Percentiles rank a stretch among this genome's conserved stretches.
phyloP scores from a whole-genome alignment of 169 alveolate species.

The Miamiensis avidus region DNA sequence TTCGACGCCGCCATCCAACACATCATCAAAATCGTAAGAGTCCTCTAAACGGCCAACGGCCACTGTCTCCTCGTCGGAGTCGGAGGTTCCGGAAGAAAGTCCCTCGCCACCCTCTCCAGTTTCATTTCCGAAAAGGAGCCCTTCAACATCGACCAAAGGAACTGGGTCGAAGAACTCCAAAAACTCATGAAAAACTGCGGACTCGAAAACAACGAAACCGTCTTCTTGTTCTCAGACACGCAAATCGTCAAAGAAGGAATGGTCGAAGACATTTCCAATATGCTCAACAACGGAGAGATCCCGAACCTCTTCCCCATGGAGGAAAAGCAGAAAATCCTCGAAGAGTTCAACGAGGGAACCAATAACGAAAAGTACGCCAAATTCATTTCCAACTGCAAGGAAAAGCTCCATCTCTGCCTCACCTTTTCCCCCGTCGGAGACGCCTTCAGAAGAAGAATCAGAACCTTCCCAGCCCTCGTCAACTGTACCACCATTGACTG shows the following conservation, averaged over 20 bases:
- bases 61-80: constrained; percentile 89
- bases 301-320: constrained; percentile 69
- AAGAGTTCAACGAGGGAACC: constrained; percentile 75
- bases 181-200: constrained; percentile 70
- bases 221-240: constrained; percentile 83
- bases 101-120: constrained; percentile 80
- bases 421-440: constrained; percentile 90
- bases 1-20: constrained; percentile 78
- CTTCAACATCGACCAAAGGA: constrained; percentile 64
- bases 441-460: constrained; percentile 84
- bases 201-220: constrained; percentile 69
- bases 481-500: constrained; percentile 90
- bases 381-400: constrained; percentile 75
- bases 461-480: constrained; percentile 89
- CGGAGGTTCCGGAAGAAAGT: constrained; percentile 90
- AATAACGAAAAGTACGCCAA: constrained; percentile 68
- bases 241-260: constrained; percentile 82
- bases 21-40: constrained; percentile 80
- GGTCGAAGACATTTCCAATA: constrained; percentile 89
- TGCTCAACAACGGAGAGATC: constrained; percentile 92
- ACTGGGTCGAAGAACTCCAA: constrained; percentile 83
- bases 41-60: constrained; percentile 83
- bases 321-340: constrained; percentile 80
- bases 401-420: constrained; percentile 81
- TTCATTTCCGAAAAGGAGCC: constrained; percentile 76